phyloP scores from a whole-genome alignment of 345 rosid species.

The sweet orange (Citrus sinensis) region DNA sequence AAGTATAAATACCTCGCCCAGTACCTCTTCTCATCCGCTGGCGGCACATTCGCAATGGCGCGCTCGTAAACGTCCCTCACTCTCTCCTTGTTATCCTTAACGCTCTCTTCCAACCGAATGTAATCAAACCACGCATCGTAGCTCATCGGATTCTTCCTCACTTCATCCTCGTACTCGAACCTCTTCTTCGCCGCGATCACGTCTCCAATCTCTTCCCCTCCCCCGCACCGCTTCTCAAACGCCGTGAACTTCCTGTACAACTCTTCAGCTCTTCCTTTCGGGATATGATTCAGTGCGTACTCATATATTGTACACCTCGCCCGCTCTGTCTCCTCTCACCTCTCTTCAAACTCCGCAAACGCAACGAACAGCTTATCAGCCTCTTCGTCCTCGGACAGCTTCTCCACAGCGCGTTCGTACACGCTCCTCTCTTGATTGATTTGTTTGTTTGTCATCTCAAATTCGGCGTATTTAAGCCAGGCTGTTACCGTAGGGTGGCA shows the following conservation, averaged over 20 bases:
- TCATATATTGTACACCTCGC: conserved; percentile 67
- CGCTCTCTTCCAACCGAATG: conserved; percentile 68
- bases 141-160: conserved; percentile 70
- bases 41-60: conserved; percentile 80
- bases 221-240: conserved; percentile 80
- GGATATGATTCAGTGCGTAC: conserved; percentile 76
- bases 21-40: conserved; percentile 75
- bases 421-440: conserved; percentile 51
- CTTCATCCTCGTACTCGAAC: conserved; percentile 86
- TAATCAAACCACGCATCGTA: conserved; percentile 88
- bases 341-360: conserved; percentile 85
- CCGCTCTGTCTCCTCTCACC: conserved; percentile 69
- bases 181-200: conserved; percentile 82
- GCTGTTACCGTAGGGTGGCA: conserved; percentile 71
- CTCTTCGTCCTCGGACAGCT: conserved; percentile 71
- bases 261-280: conserved; percentile 83
- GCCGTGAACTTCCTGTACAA: conserved; percentile 69
- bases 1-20: conserved; percentile 86
- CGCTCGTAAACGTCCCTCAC: conserved; percentile 74
- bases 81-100: conserved; percentile 49
- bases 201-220: conserved; percentile 79
- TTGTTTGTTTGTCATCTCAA: conserved; percentile 79
- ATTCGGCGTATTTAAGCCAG: conserved; percentile 68
- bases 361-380: conserved; percentile 72
- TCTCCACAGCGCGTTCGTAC: conserved; percentile 71